Evolutionary conservation across 495 filamentous ascomycete species (phyloP).

Genomic region (Trichoderma parareesei): DNA sequence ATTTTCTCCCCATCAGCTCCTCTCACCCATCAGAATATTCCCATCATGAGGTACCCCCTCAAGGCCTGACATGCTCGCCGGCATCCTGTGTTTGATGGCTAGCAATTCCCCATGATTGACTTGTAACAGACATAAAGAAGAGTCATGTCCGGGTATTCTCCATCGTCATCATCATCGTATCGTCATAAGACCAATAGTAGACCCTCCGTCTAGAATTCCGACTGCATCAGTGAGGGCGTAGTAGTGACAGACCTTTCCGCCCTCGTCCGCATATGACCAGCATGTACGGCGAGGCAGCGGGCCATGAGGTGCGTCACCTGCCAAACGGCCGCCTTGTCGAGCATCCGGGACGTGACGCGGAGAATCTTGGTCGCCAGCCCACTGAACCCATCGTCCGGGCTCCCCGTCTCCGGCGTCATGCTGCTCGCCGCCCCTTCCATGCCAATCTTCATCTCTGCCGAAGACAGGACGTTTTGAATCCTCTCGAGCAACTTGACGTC

Average conservation of each 20-base stretch:
- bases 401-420: conserved; percentile 43
- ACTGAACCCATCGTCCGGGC: conserved; percentile 52
- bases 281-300: conserved; percentile 76
- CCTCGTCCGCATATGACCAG: conserved; percentile 64
- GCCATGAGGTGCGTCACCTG: conserved; percentile 92
- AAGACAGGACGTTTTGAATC: conserved; percentile 71
- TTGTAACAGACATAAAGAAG: too few species aligned
- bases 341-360: conserved; percentile 76
- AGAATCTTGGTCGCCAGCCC: conserved; percentile 84
- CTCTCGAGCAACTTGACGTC: conserved; percentile 82
- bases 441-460: conserved; percentile 73
- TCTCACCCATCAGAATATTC: background rate
- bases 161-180: background rate
- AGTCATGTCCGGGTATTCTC: too few species aligned
- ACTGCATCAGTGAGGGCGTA: background rate
- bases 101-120: too few species aligned
- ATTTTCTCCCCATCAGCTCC: background rate
- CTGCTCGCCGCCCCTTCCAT: conserved; percentile 38
- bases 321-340: conserved; percentile 88
- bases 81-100: too few species aligned
- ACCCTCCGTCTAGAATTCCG: background rate
- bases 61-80: too few species aligned
- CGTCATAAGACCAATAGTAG: background rate
- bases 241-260: conserved; percentile 51
- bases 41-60: too few species aligned